A percentile compares a stretch with the other conserved stretches of the same genome.
Conservation (phyloP, 768 basidiomycete genomes). For the Mycena crocata region DNA sequence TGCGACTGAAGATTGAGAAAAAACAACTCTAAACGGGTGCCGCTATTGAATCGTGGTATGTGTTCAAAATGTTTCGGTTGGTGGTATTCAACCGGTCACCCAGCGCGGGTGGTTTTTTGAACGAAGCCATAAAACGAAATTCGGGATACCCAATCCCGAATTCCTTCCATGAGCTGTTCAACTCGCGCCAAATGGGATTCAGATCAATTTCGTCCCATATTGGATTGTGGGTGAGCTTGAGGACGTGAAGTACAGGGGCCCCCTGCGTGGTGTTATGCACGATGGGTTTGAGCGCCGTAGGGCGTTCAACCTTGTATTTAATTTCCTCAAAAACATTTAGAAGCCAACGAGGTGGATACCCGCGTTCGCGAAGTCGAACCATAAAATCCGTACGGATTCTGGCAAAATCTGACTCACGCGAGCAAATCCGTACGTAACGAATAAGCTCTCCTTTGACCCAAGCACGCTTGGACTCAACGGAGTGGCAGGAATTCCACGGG, state of each 20-base stretch:
- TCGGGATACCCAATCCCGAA: not conserved
- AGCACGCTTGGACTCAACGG: not conserved
- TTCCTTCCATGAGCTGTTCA: not conserved
- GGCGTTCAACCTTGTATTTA: not conserved
- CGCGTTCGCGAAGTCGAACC: not conserved
- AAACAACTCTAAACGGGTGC: conserved; percentile 3
- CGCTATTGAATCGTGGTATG: not conserved
- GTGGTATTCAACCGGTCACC: no score
- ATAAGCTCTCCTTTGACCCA: conserved; percentile 1
- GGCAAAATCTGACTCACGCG: not conserved
- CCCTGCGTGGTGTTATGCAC: not conserved
- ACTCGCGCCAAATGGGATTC: conserved; percentile 4
- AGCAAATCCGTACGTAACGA: not conserved
- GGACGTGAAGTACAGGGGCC: conserved; percentile 1
- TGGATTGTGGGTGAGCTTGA: conserved; percentile 1
- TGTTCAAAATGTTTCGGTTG: conserved; percentile 3
- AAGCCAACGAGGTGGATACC: conserved; percentile 1
- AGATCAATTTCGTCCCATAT: not conserved
- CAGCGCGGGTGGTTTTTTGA: conserved; percentile 6
- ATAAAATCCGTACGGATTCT: not conserved
- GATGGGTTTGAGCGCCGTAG: not conserved
- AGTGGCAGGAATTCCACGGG: not conserved
- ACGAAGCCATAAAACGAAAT: conserved; percentile 1
- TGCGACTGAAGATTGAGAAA: no score
- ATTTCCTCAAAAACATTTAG: conserved; percentile 1